A percentile compares a stretch with the other conserved stretches of the same genome.
Evolutionary conservation across 192 early-diverging fungal genomes (phyloP).

Genomic region (Gorgonomyces haynaldii): DNA sequence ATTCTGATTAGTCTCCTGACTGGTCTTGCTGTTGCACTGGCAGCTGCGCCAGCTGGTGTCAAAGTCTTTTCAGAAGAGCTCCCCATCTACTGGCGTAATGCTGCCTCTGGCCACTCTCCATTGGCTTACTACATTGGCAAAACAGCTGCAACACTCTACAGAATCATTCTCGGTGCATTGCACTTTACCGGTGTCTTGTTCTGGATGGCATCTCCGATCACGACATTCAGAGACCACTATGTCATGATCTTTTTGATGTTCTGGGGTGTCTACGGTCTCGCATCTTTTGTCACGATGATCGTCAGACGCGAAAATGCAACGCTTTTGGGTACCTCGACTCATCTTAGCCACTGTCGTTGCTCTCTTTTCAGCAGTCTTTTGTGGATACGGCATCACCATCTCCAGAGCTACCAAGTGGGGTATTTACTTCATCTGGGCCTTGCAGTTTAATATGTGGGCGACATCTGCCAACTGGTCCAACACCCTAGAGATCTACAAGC

Average conservation of each 20-base stretch:
- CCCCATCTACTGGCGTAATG: conserved; percentile 27
- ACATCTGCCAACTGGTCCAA: background rate
- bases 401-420: background rate
- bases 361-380: conserved; percentile 38
- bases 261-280: conserved; percentile 14
- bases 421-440: background rate
- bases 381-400: conserved; percentile 28
- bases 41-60: conserved; percentile 28
- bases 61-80: conserved; percentile 38
- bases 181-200: conserved; percentile 18
- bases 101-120: conserved; percentile 5
- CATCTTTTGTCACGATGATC: conserved; percentile 14
- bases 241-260: conserved; percentile 16
- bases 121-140: conserved; percentile 12
- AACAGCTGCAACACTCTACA: conserved; percentile 10
- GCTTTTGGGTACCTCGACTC: too few species aligned
- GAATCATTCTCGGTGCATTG: conserved; percentile 13
- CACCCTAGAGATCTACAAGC: background rate
- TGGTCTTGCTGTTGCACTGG: conserved; percentile 27
- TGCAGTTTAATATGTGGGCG: conserved; percentile 4
- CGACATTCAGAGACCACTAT: conserved; percentile 7
- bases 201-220: conserved; percentile 9
- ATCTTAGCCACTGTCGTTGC: conserved; percentile 18
- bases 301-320: conserved; percentile 16
- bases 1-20: conserved; percentile 11